Evolutionary conservation across 1,284 basidiomycete genomes (phyloP), one percentile per base, ranked within the genome.

Genomic region (Amylostereum areolatum): DNA sequence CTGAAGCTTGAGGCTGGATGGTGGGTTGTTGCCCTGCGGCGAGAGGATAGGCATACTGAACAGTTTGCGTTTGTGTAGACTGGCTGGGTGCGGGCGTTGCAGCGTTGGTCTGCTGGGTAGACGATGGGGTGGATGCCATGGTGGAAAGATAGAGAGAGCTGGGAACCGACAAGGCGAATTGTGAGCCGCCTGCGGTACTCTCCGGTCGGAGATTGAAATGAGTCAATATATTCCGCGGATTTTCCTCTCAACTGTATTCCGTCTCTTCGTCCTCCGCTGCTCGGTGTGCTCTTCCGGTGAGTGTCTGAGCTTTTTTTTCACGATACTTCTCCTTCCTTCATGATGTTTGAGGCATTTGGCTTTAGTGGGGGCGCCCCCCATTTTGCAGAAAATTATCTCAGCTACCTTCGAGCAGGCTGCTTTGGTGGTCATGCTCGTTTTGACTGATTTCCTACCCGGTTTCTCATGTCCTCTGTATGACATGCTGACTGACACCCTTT

Each of bases 311-410:
- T 47, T 10, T 43, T 30, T 46, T 55, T 40, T 50, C 45, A 18
- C 37, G n/a, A 43, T 28, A 29, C 56, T 64, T 50, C 24, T 31
- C 47, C 48, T 43, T 52, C 54, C 31, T 47, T 52, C 55, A 81
- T 84, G 86, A 89, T 89, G 85, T 84, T 87, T 87, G 86, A 89
- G 86, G 86, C 85, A 89, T 89, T 89, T 89, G 85, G 86, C 86
- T 89, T 89, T 87, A 89, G 83, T 76, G 70, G 76, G 77, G 70
- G 66, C 61, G 57, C 55, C 62, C 68, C 75, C 75, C 67, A 67
- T 72, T 61, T 62, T 79, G 76, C 77, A 77, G 76, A 78, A 78
- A 70, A 53, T 53, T 68, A 78, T 75, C 76, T 80, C 77, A 79
- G 78, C 76, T 78, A 78, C 76, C 76, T 78, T 77, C 74, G 71